Base-by-base conservation (phyloP, 2,329 filamentous ascomycete genomes). In the Helotiales sp. region DNA sequence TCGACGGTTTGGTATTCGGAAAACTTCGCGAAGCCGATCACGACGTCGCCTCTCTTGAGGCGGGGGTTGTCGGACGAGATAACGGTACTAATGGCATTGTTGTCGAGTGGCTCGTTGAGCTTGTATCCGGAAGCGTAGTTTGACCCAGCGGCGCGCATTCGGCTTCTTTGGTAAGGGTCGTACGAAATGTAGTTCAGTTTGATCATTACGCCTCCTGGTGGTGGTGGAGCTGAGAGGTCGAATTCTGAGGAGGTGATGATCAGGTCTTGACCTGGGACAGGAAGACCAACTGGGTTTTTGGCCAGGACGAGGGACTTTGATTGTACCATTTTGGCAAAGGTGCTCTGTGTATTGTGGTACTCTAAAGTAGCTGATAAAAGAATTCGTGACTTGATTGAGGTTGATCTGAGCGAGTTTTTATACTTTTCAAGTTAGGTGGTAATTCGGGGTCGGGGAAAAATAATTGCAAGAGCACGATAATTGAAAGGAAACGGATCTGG, bases 101-200 rank as follows among this genome's bases (percentile, higher is more conserved):
- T 93, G 71, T 80, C 80, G 70, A 96, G 85, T 70, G 91, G 86
- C 72, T 85, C 80, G 77, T 84, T 82, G 59, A 91, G 78, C 22
- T 83, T 77, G 75, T 91, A 15, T 87, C 79, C 1, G 87, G 81
- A n/a, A 82, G 76, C 8, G 89, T 71, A 72, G 13, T 62, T 64
- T 20, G 65, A 77, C 20, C 52, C 52, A 2, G 59, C 57, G 50
- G 84, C 80, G 58, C 91, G 89, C 91, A 96, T 93, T 73, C 87
- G 87, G 68, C 90, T 91, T 62, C 93, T 90, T 82, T 91, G 87
- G 82, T 95, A 96, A 1, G 93, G 93, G 78, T 97, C 93, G 80
- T 90, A 91, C 47, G 91, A 94, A 71, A 89, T 84, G 77, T 91
- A 92, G 74, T 90, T 86, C 71, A 89, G 85, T 80, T 92, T 86